These are phyloP conservation scores for Gracilaria domingensis DNA, from an alignment of 23 red algal species.

Conservation along the genomic window DNA sequence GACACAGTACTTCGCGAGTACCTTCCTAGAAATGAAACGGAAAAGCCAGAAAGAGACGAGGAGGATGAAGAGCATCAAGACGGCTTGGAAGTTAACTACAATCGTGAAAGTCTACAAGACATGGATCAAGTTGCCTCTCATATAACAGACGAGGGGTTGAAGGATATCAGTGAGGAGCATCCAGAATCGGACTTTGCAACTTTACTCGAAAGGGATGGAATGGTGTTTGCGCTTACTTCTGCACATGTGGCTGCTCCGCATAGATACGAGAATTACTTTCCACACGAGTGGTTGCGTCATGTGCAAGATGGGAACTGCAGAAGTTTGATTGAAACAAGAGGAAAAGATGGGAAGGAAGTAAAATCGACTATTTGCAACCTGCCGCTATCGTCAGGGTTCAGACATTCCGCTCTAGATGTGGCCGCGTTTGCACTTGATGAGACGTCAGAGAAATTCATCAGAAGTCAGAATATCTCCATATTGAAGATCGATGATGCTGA, in stretches of 20 bases:
- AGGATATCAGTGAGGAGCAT: conserved; percentile 50
- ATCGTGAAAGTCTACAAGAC: not conserved
- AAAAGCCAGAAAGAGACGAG: not conserved
- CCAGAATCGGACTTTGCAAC: conserved; percentile 53
- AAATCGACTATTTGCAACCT: conserved; percentile 13
- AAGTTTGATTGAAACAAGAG: conserved; percentile 60
- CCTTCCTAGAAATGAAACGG: conserved; percentile 51
- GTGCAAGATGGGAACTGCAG: conserved; percentile 75
- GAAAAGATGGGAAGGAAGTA: conserved; percentile 51
- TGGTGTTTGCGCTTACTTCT: conserved; percentile 68
- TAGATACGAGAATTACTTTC: conserved; percentile 81
- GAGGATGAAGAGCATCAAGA: conserved; percentile 1
- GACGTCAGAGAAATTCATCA: not conserved
- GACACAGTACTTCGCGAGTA: conserved; percentile 26
- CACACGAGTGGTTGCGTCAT: conserved; percentile 82
- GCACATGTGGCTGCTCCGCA: conserved; percentile 95
- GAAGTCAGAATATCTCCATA: conserved; percentile 17
- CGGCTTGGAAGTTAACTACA: not conserved
- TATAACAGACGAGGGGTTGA: conserved; percentile 20
- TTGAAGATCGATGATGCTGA: conserved; percentile 18
- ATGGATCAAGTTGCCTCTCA: conserved; percentile 4
- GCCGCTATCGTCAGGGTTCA: conserved; percentile 39
- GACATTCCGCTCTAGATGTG: conserved; percentile 76
- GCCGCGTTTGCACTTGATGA: conserved; percentile 77
- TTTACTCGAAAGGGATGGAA: conserved; percentile 23